A percentile compares a stretch with the other conserved stretches of the same genome.
phyloP scores from a whole-genome alignment of 345 rosid genomes.

The Rhodamnia rubescens region DNA sequence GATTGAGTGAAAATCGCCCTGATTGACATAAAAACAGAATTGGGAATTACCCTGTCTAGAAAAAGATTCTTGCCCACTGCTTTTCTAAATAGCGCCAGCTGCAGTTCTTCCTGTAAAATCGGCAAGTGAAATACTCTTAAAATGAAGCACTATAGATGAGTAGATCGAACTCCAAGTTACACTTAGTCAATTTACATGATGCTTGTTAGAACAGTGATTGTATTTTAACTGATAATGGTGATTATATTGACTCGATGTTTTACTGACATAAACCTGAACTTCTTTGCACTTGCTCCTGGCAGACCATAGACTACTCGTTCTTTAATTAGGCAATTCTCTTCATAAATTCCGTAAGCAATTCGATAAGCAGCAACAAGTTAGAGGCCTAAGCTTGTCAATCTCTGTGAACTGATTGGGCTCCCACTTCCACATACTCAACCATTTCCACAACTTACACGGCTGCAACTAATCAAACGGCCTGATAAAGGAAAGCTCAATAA shows the following conservation, averaged over 20 bases:
- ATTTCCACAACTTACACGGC: neutral
- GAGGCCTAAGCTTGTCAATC: neutral
- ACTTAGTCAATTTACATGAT: neutral
- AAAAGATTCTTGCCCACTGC: slow-evolving; percentile 34
- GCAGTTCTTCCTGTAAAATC: slow-evolving; percentile 50
- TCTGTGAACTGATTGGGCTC: neutral
- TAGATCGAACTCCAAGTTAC: neutral
- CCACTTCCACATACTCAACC: neutral
- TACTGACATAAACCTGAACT: neutral
- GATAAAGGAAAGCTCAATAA: neutral
- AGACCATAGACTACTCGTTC: neutral
- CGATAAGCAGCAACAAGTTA: neutral
- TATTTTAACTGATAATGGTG: neutral
- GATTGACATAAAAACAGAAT: neutral
- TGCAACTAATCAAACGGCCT: neutral
- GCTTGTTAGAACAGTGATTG: neutral
- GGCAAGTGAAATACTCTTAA: neutral
- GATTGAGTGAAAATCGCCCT: neutral
- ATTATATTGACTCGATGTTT: neutral
- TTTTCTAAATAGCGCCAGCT: slow-evolving; percentile 33
- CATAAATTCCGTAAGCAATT: neutral
- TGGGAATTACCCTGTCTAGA: slow-evolving; percentile 33
- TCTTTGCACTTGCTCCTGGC: neutral
- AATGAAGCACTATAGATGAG: neutral
- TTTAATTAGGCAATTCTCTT: neutral